phyloP scores from a whole-genome alignment of 2,329 filamentous ascomycete genomes.

The Colletotrichum sp. region DNA sequence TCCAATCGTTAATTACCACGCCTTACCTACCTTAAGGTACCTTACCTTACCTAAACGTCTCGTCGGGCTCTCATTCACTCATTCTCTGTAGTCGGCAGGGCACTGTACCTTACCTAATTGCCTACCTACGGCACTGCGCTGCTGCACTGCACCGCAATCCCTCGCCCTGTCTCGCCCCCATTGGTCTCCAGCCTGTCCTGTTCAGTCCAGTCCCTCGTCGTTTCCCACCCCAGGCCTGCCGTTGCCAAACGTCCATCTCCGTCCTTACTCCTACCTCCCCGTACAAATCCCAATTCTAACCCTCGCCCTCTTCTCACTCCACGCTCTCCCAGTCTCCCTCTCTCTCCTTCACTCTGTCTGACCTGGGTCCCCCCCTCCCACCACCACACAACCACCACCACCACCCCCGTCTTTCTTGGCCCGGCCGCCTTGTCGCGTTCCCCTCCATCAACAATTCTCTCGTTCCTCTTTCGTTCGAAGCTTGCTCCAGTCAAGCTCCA shows the following conservation, averaged over 20 bases:
- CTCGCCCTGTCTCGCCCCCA: background rate
- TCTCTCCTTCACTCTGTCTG: background rate
- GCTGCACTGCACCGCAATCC: background rate
- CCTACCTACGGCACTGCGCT: background rate
- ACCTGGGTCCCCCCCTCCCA: background rate
- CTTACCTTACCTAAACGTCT: background rate
- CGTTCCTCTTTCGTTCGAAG: slow-evolving; percentile 11
- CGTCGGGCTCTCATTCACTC: background rate
- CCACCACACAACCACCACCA: background rate
- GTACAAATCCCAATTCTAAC: slow-evolving; percentile 18
- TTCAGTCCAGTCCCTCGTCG: background rate
- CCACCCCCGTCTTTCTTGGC: background rate
- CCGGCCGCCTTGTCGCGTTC: background rate
- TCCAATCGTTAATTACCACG: background rate
- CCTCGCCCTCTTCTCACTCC: background rate
- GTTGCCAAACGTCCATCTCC: background rate
- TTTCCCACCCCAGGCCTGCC: background rate
- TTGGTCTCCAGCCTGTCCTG: background rate
- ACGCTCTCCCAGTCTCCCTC: background rate
- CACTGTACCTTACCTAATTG: background rate
- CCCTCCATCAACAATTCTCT: slow-evolving; percentile 8
- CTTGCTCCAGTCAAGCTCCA: slow-evolving; percentile 16
- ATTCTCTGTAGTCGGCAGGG: background rate
- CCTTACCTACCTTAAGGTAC: background rate
- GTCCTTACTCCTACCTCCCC: background rate